A percentile compares a stretch with the other conserved stretches of the same genome.
These are phyloP conservation scores for Gossypium gossypioides DNA, from an alignment of 441 rosid species.

Conservation along the genomic window DNA sequence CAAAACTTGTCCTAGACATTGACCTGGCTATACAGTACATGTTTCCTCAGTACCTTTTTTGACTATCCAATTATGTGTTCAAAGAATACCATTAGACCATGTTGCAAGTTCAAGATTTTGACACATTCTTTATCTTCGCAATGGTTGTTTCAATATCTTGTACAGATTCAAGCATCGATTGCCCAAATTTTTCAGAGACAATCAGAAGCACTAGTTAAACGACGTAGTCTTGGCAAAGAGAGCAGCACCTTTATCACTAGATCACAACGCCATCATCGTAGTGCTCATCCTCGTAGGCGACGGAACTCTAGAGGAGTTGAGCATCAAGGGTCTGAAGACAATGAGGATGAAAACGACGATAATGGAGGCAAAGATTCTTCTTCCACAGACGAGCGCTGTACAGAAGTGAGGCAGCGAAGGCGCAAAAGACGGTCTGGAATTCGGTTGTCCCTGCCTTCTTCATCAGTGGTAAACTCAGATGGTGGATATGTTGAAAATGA, in stretches of 20 bases:
- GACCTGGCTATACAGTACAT: background rate
- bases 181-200: constrained; percentile 56
- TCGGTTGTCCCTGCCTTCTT: constrained; percentile 42
- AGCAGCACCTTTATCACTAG: constrained; percentile 25
- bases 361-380: constrained; percentile 57
- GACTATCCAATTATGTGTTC: background rate
- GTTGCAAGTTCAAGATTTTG: background rate
- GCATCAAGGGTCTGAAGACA: constrained; percentile 40
- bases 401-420: constrained; percentile 45
- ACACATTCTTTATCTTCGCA: constrained; percentile 12
- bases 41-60: background rate
- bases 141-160: constrained; percentile 15
- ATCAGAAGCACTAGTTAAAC: constrained; percentile 50
- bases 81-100: background rate
- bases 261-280: constrained; percentile 33
- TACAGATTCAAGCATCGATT: constrained; percentile 68
- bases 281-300: constrained; percentile 36
- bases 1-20: background rate
- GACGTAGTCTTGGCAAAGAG: constrained; percentile 45
- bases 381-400: constrained; percentile 58
- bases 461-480: constrained; percentile 37
- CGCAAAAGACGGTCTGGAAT: constrained; percentile 44
- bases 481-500: constrained; percentile 37
- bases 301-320: constrained; percentile 34
- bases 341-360: constrained; percentile 45